Base-by-base conservation (phyloP, 176 grass and related monocot species). In the Paspalum vaginatum region DNA sequence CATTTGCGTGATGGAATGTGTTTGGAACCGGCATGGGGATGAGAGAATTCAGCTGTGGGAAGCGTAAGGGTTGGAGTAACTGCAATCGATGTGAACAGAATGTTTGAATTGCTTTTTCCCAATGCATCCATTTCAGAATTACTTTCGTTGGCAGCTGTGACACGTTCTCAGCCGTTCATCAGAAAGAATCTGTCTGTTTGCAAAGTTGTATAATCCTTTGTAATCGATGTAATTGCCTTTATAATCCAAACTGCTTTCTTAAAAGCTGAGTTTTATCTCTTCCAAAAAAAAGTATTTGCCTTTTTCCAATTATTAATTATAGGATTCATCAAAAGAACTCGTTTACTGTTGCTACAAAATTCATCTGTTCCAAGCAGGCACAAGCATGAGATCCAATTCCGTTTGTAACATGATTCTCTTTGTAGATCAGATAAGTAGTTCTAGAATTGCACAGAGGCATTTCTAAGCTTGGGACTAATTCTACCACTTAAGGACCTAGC, bases 81-180 rank as follows among this genome's bases (percentile, higher is more conserved):
- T 27, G 38, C 7, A 61, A 61, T 68, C 11, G 42, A 41, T 83
- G 65, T 87, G 85, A 77, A 87, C 20, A 16, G 85, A 87, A 83
- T 83, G 57, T 63, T 10, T 56, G 72, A 63, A 62, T 50, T 77
- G 5, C 26, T 41, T 74, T 38, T 48, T 25, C 21, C 15, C 17
- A 8, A 3, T 64, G 45, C 76, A 52, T 40, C 32, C 6, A 64
- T 51, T 49, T 64, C 45, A 49, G 11, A 63, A 64, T 32, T 32
- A 32, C 32, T 32, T 32, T 32, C 32, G 32, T 32, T 59, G 22
- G 41, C 10, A 27, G 15, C n/a, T 25, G 13, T 51, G 53, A n/a
- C 47, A 20, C 18, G 62, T 55, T 55, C 71, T 45, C 15, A 45
- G n/a, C 58, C 5, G 2, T 78, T 63, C 58, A 21, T 50, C 13